Percentiles rank a stretch among this genome's conserved stretches.
Evolutionary conservation across 345 rosid species (phyloP).

Genomic region (Abelmoschus esculentus): DNA sequence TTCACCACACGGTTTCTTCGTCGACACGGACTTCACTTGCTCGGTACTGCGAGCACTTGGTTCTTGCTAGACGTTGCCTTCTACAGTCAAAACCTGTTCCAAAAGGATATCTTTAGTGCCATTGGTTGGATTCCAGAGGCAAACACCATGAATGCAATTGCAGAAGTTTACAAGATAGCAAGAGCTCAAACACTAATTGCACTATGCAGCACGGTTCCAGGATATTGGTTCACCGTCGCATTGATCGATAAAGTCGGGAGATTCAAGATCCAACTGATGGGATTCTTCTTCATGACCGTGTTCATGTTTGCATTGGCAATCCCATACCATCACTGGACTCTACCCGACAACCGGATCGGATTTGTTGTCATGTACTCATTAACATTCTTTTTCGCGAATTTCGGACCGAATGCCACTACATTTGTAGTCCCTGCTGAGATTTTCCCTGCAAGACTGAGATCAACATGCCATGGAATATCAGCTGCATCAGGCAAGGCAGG

Average conservation of each 20-base stretch:
- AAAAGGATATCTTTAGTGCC: no score
- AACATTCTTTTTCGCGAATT: not conserved
- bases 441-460: no score
- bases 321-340: slow-evolving; percentile 19
- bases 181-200: no score
- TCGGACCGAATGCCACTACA: not conserved
- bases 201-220: slow-evolving; percentile 15
- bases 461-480: no score
- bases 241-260: slow-evolving; percentile 23
- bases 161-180: no score
- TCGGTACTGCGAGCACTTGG: slow-evolving; percentile 20
- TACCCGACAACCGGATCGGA: not conserved
- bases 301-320: slow-evolving; percentile 13
- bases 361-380: not conserved
- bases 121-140: no score
- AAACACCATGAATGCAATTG: no score
- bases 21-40: not conserved
- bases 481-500: slow-evolving; percentile 8
- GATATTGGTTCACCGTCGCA: slow-evolving; percentile 22
- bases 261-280: slow-evolving; percentile 14
- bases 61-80: slow-evolving; percentile 14
- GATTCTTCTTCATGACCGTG: no score
- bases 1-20: slow-evolving; percentile 16
- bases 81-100: no score
- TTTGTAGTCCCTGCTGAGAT: no score